These are phyloP conservation scores for Malus sieversii DNA, from an alignment of 306 rosid species.

Conservation along the genomic window DNA sequence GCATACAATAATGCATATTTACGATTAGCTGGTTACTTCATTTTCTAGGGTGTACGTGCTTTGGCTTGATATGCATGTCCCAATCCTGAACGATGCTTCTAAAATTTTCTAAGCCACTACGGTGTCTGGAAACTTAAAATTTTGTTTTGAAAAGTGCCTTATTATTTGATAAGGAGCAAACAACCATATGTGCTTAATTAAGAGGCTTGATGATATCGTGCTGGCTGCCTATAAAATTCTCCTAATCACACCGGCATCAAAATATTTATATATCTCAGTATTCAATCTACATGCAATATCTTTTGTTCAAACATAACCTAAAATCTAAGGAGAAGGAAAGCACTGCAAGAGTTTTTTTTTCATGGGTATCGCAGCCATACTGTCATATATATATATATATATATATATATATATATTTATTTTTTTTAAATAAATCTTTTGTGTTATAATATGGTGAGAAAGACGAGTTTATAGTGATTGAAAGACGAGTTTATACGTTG, in stretches of 20 bases:
- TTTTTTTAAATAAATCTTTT: too few species aligned
- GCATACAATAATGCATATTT: neutral
- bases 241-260: neutral
- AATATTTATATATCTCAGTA: neutral
- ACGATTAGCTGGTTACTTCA: neutral
- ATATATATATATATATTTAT: too few species aligned
- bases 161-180: neutral
- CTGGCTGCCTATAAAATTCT: neutral
- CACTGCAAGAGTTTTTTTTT: neutral
- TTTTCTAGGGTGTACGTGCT: slow-evolving; percentile 9
- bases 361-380: too few species aligned
- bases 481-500: too few species aligned
- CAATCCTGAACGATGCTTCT: slow-evolving; percentile 20
- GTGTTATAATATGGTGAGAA: neutral
- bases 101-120: slow-evolving; percentile 20
- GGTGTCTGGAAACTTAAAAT: neutral
- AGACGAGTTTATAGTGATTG: neutral
- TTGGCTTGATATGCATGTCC: slow-evolving; percentile 12
- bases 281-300: neutral
- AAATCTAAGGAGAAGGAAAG: neutral
- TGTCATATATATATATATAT: too few species aligned
- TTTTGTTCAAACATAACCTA: too few species aligned
- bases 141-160: neutral
- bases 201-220: neutral
- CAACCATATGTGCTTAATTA: neutral